A percentile compares a stretch with the other conserved stretches of the same genome.
These are phyloP conservation scores for Phyllostachys edulis DNA, from an alignment of 176 grass and related monocot species.

Conservation along the genomic window DNA sequence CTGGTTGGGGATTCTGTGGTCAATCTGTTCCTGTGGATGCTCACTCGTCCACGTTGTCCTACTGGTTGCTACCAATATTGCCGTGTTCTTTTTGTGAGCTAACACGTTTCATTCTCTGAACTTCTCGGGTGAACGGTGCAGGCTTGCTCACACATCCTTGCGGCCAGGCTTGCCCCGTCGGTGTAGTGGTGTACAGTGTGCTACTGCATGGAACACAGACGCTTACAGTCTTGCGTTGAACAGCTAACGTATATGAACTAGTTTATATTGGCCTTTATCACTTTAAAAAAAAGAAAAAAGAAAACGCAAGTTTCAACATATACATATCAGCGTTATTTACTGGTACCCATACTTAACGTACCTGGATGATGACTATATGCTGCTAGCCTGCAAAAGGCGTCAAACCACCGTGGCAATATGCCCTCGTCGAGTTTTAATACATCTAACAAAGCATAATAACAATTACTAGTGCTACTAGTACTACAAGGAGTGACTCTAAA, in stretches of 20 bases:
- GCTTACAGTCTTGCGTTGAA: background rate
- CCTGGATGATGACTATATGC: background rate
- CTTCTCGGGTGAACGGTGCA: background rate
- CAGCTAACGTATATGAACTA: background rate
- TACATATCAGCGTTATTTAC: too few species aligned
- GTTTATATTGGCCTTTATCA: background rate
- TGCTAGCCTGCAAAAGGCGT: background rate
- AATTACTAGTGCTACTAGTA: too few species aligned
- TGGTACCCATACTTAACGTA: background rate
- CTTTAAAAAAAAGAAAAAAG: too few species aligned
- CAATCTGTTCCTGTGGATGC: conserved; percentile 20
- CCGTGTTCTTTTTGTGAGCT: background rate
- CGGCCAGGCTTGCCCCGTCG: background rate
- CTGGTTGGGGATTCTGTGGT: conserved; percentile 18
- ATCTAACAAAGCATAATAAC: background rate
- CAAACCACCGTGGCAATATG: background rate
- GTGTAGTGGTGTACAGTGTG: background rate
- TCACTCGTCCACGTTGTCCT: conserved; percentile 1
- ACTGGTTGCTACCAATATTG: background rate
- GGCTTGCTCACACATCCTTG: background rate
- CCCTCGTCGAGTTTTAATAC: background rate
- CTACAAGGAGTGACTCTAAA: background rate
- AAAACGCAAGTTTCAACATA: background rate
- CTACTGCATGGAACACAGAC: background rate
- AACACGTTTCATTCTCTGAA: background rate